Base-by-base conservation (phyloP, 2,329 filamentous ascomycete species). In the Monosporascus sp. region DNA sequence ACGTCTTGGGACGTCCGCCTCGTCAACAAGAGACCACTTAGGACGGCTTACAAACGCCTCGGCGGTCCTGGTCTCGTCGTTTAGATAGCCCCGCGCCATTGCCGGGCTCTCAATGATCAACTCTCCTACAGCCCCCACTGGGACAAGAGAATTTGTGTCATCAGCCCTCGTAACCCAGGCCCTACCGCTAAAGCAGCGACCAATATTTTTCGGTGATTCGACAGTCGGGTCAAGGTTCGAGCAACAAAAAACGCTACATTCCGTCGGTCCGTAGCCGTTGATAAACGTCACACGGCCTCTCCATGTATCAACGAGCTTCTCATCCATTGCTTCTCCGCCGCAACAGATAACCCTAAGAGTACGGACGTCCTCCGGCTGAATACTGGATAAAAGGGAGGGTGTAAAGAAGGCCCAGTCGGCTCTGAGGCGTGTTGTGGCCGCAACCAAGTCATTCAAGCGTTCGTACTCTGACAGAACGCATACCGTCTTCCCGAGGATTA, bases 1-100 rank as follows among this genome's bases (percentile, higher is more conserved):
- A 1, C 66, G 61, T 3, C 62, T 63, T 28, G 50, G 28, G 7
- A 44, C 41, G n/a, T 20, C 41, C 20, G n/a, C 11, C 17, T 14
- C 5, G n/a, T 44, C n/a, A 5, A 14, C 5, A 26, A 4, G 11
- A 31, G 28, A 20, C 41, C 41, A 44, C 41, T 44, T 22, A 14
- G 41, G 41, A 20, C 20, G 14, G 41, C 20, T 22, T 14, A 44
- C 20, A 15, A 44, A 44, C 5, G 41, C 41, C 11, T 18, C 20
- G 7, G 41, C 41, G 20, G 41, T 44, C 5, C 20, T 44, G 7
- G 17, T 3, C 20, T 18, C n/a, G 20, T 44, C 41, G 20, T 44
- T 44, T 14, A 44, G 11, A 20, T 44, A 44, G 11, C 41, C 41
- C 11, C 41, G 41, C 11, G n/a, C 41, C 24, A 44, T 14, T 14